Base-by-base conservation (phyloP, 2,329 filamentous ascomycete genomes). In the Calycina herbarum region DNA sequence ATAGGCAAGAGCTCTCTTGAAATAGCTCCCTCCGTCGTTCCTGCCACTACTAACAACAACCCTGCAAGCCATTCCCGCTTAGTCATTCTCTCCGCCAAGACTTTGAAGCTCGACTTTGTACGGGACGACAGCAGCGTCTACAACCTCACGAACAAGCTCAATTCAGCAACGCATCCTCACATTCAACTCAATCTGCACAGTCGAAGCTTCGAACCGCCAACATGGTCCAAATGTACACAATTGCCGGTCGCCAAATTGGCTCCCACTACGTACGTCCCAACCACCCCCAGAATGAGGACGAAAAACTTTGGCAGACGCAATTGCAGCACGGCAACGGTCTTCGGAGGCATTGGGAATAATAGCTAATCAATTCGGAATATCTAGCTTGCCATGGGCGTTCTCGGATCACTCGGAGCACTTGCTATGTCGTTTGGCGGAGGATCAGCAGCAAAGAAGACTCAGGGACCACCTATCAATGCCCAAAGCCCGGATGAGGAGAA, bases 401-500 rank as follows among this genome's bases (percentile, higher is more conserved):
- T 76, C 17, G 73, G 65, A 59, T 33, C 68, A n/a, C 57, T 76
- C 24, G 70, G 65, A 51, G 70, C 68, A 56, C 20, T 69, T 20
- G 61, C 61, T 27, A 58, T 58, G 33, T 33, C 69, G 33, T 66
- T 69, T 24, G 70, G 67, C 57, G 68, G 73, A 65, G 74, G 74
- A 59, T 51, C 45, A 51, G 69, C 70, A 40, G 70, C 65, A 60
- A 71, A 73, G 69, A 72, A 72, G 64, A 29, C 70, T 13, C 69
- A 74, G 63, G 69, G 66, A 67, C 75, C 75, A 69, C 74, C 75
- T 17, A 73, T 77, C 66, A 76, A 77, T 64, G 75, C 75, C n/a
- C 60, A 66, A 63, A 76, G 74, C 63, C 70, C 73, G 24, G 75
- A 76, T 42, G 74, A 77, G 72, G 75, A 76, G 71, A 75, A 66